Percentiles rank a stretch among this genome's conserved stretches.
Evolutionary conservation across 768 basidiomycete genomes (phyloP).

Genomic region (Leccinellum albellum): DNA sequence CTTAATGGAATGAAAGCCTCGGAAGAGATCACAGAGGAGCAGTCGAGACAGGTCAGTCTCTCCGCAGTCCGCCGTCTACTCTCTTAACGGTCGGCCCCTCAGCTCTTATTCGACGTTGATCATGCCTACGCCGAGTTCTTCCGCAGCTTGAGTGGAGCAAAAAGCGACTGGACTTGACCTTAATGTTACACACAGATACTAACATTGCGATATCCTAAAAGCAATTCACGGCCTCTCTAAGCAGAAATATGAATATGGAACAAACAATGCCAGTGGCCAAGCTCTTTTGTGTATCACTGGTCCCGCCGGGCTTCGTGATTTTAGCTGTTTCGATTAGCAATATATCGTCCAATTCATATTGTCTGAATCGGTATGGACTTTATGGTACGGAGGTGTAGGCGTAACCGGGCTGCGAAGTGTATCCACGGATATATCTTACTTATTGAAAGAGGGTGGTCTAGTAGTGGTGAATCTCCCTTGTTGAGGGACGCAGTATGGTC

Average conservation of each 20-base stretch:
- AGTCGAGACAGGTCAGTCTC: slow-evolving; percentile 74
- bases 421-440: background rate
- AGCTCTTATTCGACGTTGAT: slow-evolving; percentile 96
- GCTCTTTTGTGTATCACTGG: background rate
- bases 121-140: slow-evolving; percentile 95
- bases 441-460: background rate
- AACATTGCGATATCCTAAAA: background rate
- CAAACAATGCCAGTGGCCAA: background rate
- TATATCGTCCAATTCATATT: no score
- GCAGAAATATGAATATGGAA: background rate
- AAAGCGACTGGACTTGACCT: slow-evolving; percentile 25
- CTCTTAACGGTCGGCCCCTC: background rate
- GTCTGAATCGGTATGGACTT: background rate
- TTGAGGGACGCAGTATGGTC: background rate
- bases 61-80: background rate
- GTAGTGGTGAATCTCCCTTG: background rate
- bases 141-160: slow-evolving; percentile 56
- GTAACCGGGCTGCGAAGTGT: background rate
- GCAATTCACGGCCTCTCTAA: no score
- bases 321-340: no score
- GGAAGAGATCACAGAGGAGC: slow-evolving; percentile 93
- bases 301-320: no score
- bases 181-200: background rate
- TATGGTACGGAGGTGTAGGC: background rate
- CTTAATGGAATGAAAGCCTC: slow-evolving; percentile 96